phyloP scores from a whole-genome alignment of 2,329 filamentous ascomycete genomes.

The Epichloe uncinata region DNA sequence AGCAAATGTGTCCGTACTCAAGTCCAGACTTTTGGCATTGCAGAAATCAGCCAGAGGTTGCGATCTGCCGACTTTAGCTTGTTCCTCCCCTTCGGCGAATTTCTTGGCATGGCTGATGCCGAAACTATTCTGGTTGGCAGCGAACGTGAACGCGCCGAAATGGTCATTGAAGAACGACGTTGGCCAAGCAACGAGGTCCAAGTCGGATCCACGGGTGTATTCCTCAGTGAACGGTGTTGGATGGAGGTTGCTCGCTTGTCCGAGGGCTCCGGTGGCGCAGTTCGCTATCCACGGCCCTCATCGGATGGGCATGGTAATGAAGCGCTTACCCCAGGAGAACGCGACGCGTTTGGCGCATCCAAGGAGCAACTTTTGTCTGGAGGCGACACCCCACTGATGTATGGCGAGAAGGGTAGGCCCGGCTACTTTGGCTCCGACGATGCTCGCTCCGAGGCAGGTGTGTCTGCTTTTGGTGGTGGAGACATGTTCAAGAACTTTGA shows the following conservation, averaged over 20 bases:
- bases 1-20: constrained; percentile 96
- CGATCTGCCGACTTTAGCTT: constrained; percentile 90
- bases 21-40: constrained; percentile 89
- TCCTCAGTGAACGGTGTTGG: constrained; percentile 93
- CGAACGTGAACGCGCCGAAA: constrained; percentile 81
- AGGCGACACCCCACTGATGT: constrained; percentile 45
- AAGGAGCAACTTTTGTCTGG: constrained; percentile 45
- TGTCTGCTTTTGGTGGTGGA: constrained; percentile 77
- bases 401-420: constrained; percentile 60
- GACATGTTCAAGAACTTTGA: constrained; percentile 99
- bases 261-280: constrained; percentile 43
- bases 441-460: constrained; percentile 78
- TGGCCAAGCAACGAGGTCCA: constrained; percentile 89
- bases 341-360: constrained; percentile 47
- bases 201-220: constrained; percentile 84
- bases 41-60: constrained; percentile 88
- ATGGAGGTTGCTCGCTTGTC: constrained; percentile 69
- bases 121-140: constrained; percentile 81
- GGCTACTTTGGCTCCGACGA: constrained; percentile 81
- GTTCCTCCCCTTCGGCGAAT: constrained; percentile 92
- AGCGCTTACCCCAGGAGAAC: constrained; percentile 42
- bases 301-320: constrained; percentile 55
- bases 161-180: constrained; percentile 79
- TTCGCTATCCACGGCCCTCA: constrained; percentile 26
- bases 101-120: constrained; percentile 74